Base-by-base conservation (phyloP, 805 yeast species). In the Candida oleophila region DNA sequence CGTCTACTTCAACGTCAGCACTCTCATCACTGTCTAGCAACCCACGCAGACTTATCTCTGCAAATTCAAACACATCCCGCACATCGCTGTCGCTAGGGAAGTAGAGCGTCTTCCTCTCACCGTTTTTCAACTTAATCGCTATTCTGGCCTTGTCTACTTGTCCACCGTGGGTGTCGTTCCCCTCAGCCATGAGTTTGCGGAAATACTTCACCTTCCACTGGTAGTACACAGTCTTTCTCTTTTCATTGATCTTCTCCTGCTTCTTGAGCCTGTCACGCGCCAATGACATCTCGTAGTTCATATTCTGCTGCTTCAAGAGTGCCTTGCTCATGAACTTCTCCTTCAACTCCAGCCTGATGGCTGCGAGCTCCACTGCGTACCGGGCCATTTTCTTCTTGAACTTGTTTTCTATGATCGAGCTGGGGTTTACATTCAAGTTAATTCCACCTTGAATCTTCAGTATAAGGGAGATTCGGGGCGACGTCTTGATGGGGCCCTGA, bases 221-320 rank as follows among this genome's bases (percentile, higher is more conserved):
- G 42, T 71, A 54, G 52, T 63, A 71, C 53, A 73, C 72, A 42
- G 69, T 70, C 20, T 74, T 77, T 28, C 62, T 50, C 33, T 57
- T 50, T 41, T 63, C 65, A 22, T 55, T 37, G 25, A 49, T 45
- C 49, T 61, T 65, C 44, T 61, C 59, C 36, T 53, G 53, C 49
- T 66, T 68, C 55, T 83, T 71, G 44, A 74, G 72, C 46, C 83
- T 75, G 65, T 91, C 98, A 32, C 79, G 73, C 15, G 77, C 76
- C 32, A 91, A 68, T 0, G 96, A 83, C 32, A 77, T 77, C 57
- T 84, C 82, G 65, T 83, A 90, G 18, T 94, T 89, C 39, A 77
- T 68, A 57, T 89, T 94, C 64, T 91, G 97, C 55, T 85, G 84
- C 49, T 76, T 75, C 43, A 87, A 75, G 30, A 89, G 68, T 11